These are phyloP conservation scores for Cystoderma amianthinum DNA, from an alignment of 768 basidiomycete species.

Conservation along the genomic window DNA sequence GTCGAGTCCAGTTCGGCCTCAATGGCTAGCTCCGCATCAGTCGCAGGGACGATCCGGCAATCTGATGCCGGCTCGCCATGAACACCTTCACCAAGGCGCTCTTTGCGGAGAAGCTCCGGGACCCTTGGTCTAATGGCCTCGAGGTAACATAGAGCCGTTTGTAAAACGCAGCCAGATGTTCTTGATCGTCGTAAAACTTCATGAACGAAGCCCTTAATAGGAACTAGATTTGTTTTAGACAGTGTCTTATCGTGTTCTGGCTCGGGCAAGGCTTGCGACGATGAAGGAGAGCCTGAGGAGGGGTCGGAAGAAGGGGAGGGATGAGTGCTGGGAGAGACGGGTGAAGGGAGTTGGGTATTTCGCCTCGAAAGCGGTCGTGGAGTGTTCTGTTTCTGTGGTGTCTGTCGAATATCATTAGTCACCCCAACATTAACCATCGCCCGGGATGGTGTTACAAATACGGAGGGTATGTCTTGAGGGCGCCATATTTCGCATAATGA, in stretches of 20 bases:
- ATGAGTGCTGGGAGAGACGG: slow-evolving; percentile 32
- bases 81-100: slow-evolving; percentile 36
- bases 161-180: slow-evolving; percentile 77
- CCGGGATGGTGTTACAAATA: slow-evolving; percentile 28
- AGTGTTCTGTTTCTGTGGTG: slow-evolving; percentile 7
- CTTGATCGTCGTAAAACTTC: slow-evolving; percentile 84
- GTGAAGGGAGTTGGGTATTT: slow-evolving; percentile 44
- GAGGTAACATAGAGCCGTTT: slow-evolving; percentile 83
- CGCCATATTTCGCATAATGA: slow-evolving; percentile 77
- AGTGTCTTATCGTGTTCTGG: slow-evolving; percentile 4
- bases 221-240: slow-evolving; percentile 35
- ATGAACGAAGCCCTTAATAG: slow-evolving; percentile 76
- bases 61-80: slow-evolving; percentile 32
- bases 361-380: slow-evolving; percentile 8
- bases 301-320: slow-evolving; percentile 14
- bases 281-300: neutral
- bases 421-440: slow-evolving; percentile 18
- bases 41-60: slow-evolving; percentile 34
- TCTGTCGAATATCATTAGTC: slow-evolving; percentile 4
- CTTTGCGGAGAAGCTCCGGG: slow-evolving; percentile 50
- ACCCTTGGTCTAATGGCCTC: slow-evolving; percentile 74
- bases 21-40: slow-evolving; percentile 32
- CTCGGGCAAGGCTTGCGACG: neutral
- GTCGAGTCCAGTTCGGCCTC: slow-evolving; percentile 25
- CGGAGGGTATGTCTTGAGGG: slow-evolving; percentile 62